phyloP scores from a whole-genome alignment of 495 filamentous ascomycete genomes.

The Lophiostoma macrostomum region DNA sequence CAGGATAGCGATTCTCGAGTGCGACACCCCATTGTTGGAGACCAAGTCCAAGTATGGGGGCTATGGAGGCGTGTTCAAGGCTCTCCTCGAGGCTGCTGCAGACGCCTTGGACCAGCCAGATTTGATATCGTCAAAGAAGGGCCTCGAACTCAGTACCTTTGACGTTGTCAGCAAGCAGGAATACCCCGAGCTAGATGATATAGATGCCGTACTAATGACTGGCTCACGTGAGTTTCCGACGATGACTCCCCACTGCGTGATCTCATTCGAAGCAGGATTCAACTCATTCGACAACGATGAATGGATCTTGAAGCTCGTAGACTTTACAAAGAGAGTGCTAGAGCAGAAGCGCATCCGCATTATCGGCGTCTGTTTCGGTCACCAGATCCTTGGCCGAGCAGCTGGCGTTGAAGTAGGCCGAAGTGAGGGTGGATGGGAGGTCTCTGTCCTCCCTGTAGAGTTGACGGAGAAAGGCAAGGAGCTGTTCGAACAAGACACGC shows the following conservation, averaged over 20 bases:
- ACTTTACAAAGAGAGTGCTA: conserved; percentile 61
- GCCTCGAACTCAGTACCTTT: conserved; percentile 60
- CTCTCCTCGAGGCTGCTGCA: conserved; percentile 56
- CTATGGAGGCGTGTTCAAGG: conserved; percentile 70
- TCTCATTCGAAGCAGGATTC: conserved; percentile 42
- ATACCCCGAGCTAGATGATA: conserved; percentile 67
- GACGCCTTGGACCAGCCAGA: conserved; percentile 45
- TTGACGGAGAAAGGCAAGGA: conserved; percentile 69
- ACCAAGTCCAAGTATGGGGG: conserved; percentile 61
- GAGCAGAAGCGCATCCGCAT: conserved; percentile 59
- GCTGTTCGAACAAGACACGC: conserved; percentile 64
- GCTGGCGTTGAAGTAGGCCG: conserved; percentile 65
- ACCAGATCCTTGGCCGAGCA: conserved; percentile 82
- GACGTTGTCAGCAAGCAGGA: conserved; percentile 61
- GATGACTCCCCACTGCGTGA: no score
- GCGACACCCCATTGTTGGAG: conserved; percentile 63
- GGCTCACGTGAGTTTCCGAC: conserved; percentile 55
- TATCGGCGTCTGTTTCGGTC: conserved; percentile 85
- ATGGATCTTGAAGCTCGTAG: conserved; percentile 75
- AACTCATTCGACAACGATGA: conserved; percentile 65
- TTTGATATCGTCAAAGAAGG: conserved; percentile 34
- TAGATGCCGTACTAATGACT: conserved; percentile 80
- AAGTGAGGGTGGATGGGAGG: conserved; percentile 74
- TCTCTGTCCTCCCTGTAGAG: conserved; percentile 66
- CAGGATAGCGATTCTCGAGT: conserved; percentile 81